Conservation (phyloP, 2,329 filamentous ascomycete genomes). For the Calonectria fujianensis region DNA sequence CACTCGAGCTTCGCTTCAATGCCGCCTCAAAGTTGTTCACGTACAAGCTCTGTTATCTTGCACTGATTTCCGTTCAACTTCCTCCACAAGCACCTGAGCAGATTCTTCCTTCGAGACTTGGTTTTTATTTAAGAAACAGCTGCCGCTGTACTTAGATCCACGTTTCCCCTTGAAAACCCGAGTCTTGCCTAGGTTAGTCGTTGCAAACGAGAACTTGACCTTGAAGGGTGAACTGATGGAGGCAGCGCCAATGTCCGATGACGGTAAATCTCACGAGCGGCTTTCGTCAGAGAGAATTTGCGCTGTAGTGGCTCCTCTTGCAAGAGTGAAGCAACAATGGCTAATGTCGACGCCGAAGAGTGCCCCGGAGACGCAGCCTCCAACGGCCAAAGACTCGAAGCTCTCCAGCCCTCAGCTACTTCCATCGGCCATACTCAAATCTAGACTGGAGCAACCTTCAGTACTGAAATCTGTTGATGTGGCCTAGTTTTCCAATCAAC, state of each 20-base stretch:
- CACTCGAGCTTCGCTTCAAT: background rate
- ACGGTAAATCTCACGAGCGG: background rate
- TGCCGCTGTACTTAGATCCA: background rate
- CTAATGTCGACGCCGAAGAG: background rate
- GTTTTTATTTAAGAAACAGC: background rate
- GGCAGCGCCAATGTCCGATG: background rate
- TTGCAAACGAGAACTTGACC: background rate
- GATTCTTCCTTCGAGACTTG: background rate
- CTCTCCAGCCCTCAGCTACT: background rate
- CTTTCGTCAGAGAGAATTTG: background rate
- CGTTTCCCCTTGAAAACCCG: background rate
- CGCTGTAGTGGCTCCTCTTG: background rate
- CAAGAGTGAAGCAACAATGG: conserved; percentile 2
- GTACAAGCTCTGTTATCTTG: too few species aligned
- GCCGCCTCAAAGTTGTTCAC: background rate
- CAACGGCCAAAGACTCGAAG: background rate
- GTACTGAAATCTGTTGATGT: conserved; percentile 7
- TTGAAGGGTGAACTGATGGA: background rate
- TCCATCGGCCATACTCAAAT: conserved; percentile 2
- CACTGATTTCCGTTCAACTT: background rate
- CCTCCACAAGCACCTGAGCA: background rate
- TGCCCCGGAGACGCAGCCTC: background rate
- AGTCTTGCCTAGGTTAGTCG: background rate
- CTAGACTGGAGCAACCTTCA: background rate
- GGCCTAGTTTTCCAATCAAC: conserved; percentile 33